A percentile compares a stretch with the other conserved stretches of the same genome.
Evolutionary conservation across 345 rosid species (phyloP).

Genomic region (Populus deltoides): DNA sequence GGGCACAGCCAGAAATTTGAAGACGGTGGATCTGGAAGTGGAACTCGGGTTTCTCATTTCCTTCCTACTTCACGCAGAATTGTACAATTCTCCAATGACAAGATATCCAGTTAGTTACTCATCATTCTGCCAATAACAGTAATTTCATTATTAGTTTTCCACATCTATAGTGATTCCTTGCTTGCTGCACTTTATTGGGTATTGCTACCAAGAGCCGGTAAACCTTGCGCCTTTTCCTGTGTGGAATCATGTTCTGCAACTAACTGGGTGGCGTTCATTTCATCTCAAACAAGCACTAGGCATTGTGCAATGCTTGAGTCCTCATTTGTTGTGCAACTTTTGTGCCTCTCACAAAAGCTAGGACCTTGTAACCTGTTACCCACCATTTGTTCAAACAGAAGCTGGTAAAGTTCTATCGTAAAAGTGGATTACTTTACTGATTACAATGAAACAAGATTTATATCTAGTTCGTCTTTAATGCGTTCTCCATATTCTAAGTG

Average conservation of each 20-base stretch:
- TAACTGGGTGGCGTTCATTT: too few species aligned
- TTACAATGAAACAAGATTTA: not conserved
- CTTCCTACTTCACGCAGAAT: constrained; percentile 76
- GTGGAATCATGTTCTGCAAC: too few species aligned
- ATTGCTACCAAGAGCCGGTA: not conserved
- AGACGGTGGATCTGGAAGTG: constrained; percentile 52
- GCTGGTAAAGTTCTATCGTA: not conserved
- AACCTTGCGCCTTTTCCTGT: not conserved
- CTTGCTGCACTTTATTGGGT: not conserved
- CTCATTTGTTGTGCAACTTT: not conserved
- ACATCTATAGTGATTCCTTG: not conserved
- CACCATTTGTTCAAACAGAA: not conserved
- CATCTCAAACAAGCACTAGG: too few species aligned
- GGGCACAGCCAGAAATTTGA: constrained; percentile 57
- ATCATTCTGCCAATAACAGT: not conserved
- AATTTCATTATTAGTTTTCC: too few species aligned
- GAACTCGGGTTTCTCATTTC: constrained; percentile 69
- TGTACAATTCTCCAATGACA: constrained; percentile 74
- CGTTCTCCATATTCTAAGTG: not conserved
- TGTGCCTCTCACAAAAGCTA: not conserved
- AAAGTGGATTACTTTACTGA: not conserved
- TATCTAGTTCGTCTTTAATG: not conserved
- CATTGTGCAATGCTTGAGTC: not conserved
- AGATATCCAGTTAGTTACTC: constrained; percentile 26
- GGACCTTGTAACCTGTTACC: not conserved